Conservation (phyloP, 2,329 filamentous ascomycete genomes). For the Cladophialophora exuberans region DNA sequence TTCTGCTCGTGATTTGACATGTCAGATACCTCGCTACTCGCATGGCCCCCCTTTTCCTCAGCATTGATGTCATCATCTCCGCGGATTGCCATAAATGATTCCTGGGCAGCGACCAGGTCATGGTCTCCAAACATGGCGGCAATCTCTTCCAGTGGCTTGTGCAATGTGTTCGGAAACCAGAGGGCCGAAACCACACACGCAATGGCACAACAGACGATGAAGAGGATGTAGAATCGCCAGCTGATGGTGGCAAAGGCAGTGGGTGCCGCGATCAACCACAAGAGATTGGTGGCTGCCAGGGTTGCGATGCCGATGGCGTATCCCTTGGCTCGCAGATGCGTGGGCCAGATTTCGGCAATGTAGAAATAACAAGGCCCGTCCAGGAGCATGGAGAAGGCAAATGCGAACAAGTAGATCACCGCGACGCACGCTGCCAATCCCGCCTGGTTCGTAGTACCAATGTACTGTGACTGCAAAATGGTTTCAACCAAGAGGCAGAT, state of each 20-base stretch:
- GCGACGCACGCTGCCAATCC: conserved; percentile 42
- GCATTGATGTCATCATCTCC: not conserved
- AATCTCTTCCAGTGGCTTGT: not conserved
- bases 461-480: conserved; percentile 39
- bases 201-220: not conserved
- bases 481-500: conserved; percentile 43
- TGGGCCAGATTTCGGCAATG: not conserved
- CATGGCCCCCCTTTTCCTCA: not conserved
- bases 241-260: not conserved
- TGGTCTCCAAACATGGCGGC: not conserved
- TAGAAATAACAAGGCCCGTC: conserved; percentile 2
- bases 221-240: not conserved
- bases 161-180: not conserved
- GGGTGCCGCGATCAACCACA: conserved; percentile 1
- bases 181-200: not conserved
- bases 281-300: not conserved
- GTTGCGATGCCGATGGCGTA: not conserved
- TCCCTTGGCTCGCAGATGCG: not conserved
- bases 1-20: not conserved
- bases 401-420: conserved; percentile 44
- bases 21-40: not conserved
- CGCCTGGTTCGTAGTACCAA: conserved; percentile 37
- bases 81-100: not conserved
- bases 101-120: not conserved
- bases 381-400: conserved; percentile 42